Conservation (phyloP, 805 yeast genomes). For the Lipomyces oligophaga region DNA sequence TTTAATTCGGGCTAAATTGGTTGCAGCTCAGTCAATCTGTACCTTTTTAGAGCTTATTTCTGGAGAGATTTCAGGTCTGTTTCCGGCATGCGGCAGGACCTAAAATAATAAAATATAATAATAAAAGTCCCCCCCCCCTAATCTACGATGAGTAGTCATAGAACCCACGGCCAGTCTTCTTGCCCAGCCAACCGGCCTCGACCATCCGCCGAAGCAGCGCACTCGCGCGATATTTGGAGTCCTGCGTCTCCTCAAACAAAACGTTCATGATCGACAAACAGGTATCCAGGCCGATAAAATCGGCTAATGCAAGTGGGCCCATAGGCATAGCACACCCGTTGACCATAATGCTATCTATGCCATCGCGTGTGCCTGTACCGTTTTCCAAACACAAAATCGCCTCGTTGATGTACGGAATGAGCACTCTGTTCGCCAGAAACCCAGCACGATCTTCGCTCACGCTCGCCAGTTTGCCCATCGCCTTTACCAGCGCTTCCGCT, state of each 20-base stretch:
- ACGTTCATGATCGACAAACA: slow-evolving; percentile 44
- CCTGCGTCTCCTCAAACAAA: slow-evolving; percentile 41
- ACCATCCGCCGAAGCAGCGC: slow-evolving; percentile 40
- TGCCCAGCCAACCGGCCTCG: slow-evolving; percentile 44
- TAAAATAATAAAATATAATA: too few species aligned
- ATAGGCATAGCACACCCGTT: slow-evolving; percentile 48
- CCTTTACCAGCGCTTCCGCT: slow-evolving; percentile 36
- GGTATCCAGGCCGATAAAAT: slow-evolving; percentile 45
- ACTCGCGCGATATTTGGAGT: slow-evolving; percentile 44
- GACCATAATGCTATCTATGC: slow-evolving; percentile 44
- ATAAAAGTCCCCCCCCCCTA: too few species aligned
- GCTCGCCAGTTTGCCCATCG: slow-evolving; percentile 41
- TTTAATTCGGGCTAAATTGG: too few species aligned
- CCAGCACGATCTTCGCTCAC: slow-evolving; percentile 43
- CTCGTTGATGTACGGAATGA: slow-evolving; percentile 45
- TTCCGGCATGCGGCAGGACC: too few species aligned
- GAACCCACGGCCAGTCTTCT: slow-evolving; percentile 43
- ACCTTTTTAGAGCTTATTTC: too few species aligned
- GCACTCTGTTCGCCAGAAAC: slow-evolving; percentile 44
- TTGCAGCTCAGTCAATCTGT: too few species aligned
- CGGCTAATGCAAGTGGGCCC: slow-evolving; percentile 46
- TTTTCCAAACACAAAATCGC: slow-evolving; percentile 42
- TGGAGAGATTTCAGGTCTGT: too few species aligned
- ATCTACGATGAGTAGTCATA: slow-evolving; percentile 43
- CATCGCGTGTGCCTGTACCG: slow-evolving; percentile 42